These are phyloP conservation scores for Tricholoma bakamatsutake DNA, from an alignment of 768 basidiomycete genomes.

Conservation along the genomic window DNA sequence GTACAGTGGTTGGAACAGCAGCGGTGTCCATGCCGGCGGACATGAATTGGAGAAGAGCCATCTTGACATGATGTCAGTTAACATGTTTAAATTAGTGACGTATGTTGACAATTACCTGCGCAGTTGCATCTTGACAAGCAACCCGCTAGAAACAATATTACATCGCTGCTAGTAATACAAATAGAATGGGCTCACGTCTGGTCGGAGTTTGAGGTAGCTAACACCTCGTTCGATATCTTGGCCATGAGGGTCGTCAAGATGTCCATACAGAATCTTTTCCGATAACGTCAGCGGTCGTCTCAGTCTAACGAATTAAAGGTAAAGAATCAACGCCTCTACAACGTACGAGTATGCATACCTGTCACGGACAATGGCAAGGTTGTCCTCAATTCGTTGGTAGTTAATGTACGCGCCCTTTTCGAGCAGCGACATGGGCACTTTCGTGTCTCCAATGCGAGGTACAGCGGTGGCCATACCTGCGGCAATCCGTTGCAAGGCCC, in stretches of 20 bases:
- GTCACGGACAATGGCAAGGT: conserved; percentile 80
- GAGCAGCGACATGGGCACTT: conserved; percentile 83
- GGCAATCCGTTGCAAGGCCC: conserved; percentile 45
- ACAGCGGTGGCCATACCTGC: conserved; percentile 79
- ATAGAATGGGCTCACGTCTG: conserved; percentile 66
- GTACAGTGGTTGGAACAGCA: conserved; percentile 96
- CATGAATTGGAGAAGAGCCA: conserved; percentile 99
- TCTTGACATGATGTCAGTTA: conserved; percentile 50
- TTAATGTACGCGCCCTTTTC: conserved; percentile 84
- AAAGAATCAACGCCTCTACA: conserved; percentile 7
- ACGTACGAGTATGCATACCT: conserved; percentile 42
- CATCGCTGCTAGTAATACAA: not conserved
- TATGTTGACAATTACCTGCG: conserved; percentile 47
- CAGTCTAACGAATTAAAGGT: conserved; percentile 45
- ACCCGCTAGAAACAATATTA: conserved; percentile 50
- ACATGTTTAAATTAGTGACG: conserved; percentile 10
- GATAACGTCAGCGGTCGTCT: conserved; percentile 89
- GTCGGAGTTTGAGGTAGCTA: conserved; percentile 96
- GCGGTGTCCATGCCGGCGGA: conserved; percentile 98
- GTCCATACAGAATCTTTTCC: conserved; percentile 97
- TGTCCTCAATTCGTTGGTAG: conserved; percentile 98
- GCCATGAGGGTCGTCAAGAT: conserved; percentile 89
- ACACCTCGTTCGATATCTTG: conserved; percentile 89
- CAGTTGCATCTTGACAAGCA: conserved; percentile 88
- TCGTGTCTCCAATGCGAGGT: conserved; percentile 80